A percentile compares a stretch with the other conserved stretches of the same genome.
These are phyloP conservation scores for Fusarium brachygibbosum DNA, from an alignment of 2,329 filamentous ascomycete species.

Conservation along the genomic window DNA sequence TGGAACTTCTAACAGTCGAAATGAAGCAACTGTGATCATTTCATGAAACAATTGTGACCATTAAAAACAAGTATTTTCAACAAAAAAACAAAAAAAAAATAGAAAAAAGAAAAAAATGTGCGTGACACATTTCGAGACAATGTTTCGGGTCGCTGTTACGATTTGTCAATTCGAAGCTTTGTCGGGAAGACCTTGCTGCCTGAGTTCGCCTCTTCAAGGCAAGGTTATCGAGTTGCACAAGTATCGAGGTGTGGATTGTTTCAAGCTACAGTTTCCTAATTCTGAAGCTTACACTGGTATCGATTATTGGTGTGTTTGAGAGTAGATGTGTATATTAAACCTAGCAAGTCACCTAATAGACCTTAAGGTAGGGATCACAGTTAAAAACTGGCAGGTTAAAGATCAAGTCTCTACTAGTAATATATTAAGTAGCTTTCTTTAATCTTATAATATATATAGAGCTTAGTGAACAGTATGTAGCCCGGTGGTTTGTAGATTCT, in stretches of 20 bases:
- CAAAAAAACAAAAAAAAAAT: no score
- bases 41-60: not conserved
- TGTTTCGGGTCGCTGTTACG: not conserved
- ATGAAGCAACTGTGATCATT: not conserved
- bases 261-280: slow-evolving; percentile 30
- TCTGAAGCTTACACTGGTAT: not conserved
- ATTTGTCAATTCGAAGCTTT: not conserved
- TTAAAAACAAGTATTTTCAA: not conserved
- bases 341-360: no score
- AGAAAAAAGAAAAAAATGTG: no score
- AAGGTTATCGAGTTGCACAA: slow-evolving; percentile 22
- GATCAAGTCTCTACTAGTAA: no score
- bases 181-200: slow-evolving; percentile 4
- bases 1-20: not conserved
- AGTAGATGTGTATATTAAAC: not conserved
- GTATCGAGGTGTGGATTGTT: slow-evolving; percentile 14
- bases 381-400: not conserved
- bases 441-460: no score
- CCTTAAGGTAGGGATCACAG: not conserved
- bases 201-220: slow-evolving; percentile 18
- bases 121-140: slow-evolving; percentile 16
- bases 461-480: no score
- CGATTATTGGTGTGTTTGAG: not conserved
- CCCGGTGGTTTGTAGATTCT: no score
- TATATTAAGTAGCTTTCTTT: no score